Evolutionary conservation across 169 alveolate genomes (phyloP), one percentile per base, ranked within the genome.

Genomic region (Babesia gibsoni): DNA sequence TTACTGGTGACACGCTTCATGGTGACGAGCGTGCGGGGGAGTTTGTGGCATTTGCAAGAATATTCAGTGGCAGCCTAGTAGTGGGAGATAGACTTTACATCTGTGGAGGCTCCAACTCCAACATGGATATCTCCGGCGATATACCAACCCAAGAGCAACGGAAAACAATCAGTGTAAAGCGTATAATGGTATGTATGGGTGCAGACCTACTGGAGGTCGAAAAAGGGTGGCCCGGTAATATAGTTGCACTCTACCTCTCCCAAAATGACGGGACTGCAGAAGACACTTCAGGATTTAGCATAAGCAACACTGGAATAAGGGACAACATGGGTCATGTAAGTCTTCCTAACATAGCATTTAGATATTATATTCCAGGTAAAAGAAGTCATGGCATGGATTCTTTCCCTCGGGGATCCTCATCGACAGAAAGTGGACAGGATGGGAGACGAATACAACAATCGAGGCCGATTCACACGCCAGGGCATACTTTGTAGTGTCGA

Each of bases 11-110:
- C 63, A 73, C 59, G 33, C 57, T 88, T 7, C 78, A 72, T 10
- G 94, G 94, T 1, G 74, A 64, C 32, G 94, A 89, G 58, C 85
- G 69, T 35, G 61, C 88, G 12, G 89, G 74, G 32, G 93, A 88
- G 56, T 90, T 90, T 50, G 91, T 90, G 45, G 94, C 91, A 12
- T 83, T 90, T n/a, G 79, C 90, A 16, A 73, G 94, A 23, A 70
- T 90, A 22, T 92, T 91, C 63, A 50, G 88, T 29, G 96, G 96
- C 22, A 52, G 66, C 23, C 65, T 92, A 25, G 54, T 58, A 27
- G 77, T 73, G 36, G 91, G 91, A 16, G 88, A 78, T 58, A 42
- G 52, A 27, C 78, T 92, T 12, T 90, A 88, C 68, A 83, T 92
- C 27, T 91, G 92, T 35, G 85, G 73, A 9, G 58, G 50, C 49